Percentiles rank a stretch among this genome's conserved stretches.
Evolutionary conservation across 2,329 filamentous ascomycete species (phyloP).

Genomic region (Ophiostoma triangulosporum): DNA sequence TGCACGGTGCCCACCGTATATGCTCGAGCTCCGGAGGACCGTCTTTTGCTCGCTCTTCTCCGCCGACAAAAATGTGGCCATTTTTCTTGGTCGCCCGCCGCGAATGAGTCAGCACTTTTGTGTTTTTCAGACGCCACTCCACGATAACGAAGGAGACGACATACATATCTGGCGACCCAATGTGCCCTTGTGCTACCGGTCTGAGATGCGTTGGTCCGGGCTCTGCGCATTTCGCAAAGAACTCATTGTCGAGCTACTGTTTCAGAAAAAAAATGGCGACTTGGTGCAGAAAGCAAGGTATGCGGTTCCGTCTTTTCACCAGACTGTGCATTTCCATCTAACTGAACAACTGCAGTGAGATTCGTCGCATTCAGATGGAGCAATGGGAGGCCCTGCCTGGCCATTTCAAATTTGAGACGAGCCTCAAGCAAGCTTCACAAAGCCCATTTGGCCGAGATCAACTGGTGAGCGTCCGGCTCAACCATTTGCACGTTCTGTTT

Average conservation of each 20-base stretch:
- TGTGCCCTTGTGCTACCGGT: neutral
- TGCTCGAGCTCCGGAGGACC: neutral
- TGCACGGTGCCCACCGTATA: neutral
- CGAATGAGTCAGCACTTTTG: conserved; percentile 1
- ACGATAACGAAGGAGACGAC: neutral
- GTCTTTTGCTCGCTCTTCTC: neutral
- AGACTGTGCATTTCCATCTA: neutral
- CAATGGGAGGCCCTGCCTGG: neutral
- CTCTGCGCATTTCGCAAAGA: neutral
- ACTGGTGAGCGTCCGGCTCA: neutral
- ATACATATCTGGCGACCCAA: neutral
- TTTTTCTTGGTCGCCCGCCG: neutral
- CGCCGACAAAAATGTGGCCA: neutral
- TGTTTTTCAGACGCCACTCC: neutral
- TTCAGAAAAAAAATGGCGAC: neutral
- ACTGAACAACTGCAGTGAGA: neutral
- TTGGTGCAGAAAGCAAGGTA: neutral
- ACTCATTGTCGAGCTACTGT: neutral
- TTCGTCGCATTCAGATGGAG: neutral
- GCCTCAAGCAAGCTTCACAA: conserved; percentile 1
- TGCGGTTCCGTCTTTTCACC: too few relatives aligned
- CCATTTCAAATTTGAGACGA: neutral
- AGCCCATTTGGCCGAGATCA: neutral
- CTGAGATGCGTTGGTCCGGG: neutral
- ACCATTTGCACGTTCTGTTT: neutral